Conservation (phyloP, 495 filamentous ascomycete genomes). For the Lasiosphaeria hispida region DNA sequence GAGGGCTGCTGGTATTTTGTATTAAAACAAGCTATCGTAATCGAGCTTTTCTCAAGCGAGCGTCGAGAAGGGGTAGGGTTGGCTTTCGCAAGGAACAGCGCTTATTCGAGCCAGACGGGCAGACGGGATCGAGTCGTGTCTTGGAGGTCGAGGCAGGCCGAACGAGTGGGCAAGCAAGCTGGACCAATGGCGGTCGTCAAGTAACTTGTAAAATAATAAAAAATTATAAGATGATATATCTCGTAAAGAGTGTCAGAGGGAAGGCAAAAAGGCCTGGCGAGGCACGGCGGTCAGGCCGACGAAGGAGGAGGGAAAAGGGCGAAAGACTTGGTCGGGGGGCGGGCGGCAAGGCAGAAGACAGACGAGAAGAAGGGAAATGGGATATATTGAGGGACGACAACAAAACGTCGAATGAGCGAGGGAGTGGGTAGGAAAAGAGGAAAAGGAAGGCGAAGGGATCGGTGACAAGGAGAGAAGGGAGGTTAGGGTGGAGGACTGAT, state of each 20-base stretch:
- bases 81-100: slow-evolving; percentile 5
- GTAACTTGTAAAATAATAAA: slow-evolving; percentile 6
- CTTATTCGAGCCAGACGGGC: not conserved
- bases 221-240: slow-evolving; percentile 23
- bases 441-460: slow-evolving; percentile 20
- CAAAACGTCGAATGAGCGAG: slow-evolving; percentile 27
- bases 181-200: slow-evolving; percentile 6
- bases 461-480: slow-evolving; percentile 24
- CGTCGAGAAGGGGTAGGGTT: slow-evolving; percentile 26
- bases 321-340: slow-evolving; percentile 1
- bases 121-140: not conserved
- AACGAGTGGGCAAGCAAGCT: slow-evolving; percentile 3
- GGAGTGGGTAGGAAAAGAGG: slow-evolving; percentile 23
- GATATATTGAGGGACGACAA: slow-evolving; percentile 19
- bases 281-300: not conserved
- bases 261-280: slow-evolving; percentile 3
- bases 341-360: slow-evolving; percentile 8
- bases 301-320: slow-evolving; percentile 8
- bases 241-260: slow-evolving; percentile 26
- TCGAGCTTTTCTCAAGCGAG: slow-evolving; percentile 25
- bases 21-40: slow-evolving; percentile 30
- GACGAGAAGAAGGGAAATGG: slow-evolving; percentile 14
- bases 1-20: slow-evolving; percentile 14
- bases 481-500: slow-evolving; percentile 18
- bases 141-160: not conserved